Evolutionary conservation across 208 protist species (phyloP), one percentile per base, ranked within the genome.

Genomic region (Leptomonas seymouri): DNA sequence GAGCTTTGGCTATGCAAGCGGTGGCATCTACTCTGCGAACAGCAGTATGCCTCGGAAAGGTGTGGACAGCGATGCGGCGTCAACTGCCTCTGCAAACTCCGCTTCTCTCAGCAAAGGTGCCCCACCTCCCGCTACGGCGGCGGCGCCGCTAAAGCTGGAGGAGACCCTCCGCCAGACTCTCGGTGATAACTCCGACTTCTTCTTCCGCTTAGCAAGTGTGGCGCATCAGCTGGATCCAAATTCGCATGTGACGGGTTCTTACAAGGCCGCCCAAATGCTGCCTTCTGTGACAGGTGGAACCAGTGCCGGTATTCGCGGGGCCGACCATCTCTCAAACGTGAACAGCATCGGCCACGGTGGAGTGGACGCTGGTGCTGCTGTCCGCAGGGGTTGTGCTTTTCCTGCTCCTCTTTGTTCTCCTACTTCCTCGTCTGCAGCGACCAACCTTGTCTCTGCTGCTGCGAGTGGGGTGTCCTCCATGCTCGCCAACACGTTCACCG

Each of bases 131-230:
- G 18, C 23, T 14, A 21, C 60, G 18, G 54, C 46, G 5, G n/a
- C 60, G 18, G 30, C 46, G 28, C 54, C 62, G 25, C n/a, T 50
- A 39, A 34, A 55, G 21, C 46, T 76, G 2, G 65, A 71, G 30
- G 60, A 75, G 23, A 57, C 71, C 21, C 56, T 77, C 9, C 71
- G 63, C 0, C 41, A 56, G 27, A 77, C 67, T 15, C 48, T 76
- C n/a, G 41, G 27, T 28, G 69, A 76, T 20, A 71, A 68, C 60
- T 81, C 76, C 8, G 64, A 70, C 34, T 72, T 82, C 44, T 82
- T 82, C 44, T 82, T 82, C 21, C 70, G 70, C 23, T 57, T 82
- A 28, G 71, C 76, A n/a, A 76, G 66, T 34, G 76, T 77, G 28
- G 56, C 69, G 12, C 78, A 82, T 56, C 63, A 82, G 58, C 49